phyloP scores from a whole-genome alignment of 108 stramenopile species.

The Mediolabrus comicus region DNA sequence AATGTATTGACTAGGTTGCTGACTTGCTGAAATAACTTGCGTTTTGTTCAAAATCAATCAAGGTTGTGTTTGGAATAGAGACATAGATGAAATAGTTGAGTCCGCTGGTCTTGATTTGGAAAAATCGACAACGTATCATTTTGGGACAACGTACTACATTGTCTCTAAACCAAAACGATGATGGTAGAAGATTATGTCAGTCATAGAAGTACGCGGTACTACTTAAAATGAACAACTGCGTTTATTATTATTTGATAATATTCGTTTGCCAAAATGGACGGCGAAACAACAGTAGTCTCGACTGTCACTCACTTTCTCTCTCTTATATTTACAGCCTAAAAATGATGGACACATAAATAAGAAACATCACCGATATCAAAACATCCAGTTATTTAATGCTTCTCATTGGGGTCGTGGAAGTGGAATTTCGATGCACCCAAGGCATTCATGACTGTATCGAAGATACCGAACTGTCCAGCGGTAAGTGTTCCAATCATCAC shows the following conservation, averaged over 20 bases:
- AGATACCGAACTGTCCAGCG: conserved; percentile 99
- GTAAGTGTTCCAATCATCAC: conserved; percentile 99
- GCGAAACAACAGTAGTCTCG: background rate
- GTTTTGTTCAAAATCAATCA: background rate
- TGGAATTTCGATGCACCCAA: conserved; percentile 97
- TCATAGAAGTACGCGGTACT: no score
- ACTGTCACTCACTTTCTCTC: conserved; percentile 1
- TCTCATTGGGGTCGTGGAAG: conserved; percentile 87
- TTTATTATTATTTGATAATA: background rate
- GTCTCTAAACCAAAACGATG: conserved; percentile 58
- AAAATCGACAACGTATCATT: conserved; percentile 67
- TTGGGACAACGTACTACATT: conserved; percentile 90
- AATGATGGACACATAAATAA: background rate
- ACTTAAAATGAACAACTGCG: background rate
- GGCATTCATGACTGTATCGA: conserved; percentile 95
- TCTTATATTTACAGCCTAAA: conserved; percentile 12
- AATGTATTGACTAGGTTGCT: no score
- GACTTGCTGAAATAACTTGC: background rate
- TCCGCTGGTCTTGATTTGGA: conserved; percentile 61
- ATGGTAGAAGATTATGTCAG: no score
- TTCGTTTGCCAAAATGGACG: background rate
- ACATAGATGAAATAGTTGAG: conserved; percentile 72
- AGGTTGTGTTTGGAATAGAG: conserved; percentile 88
- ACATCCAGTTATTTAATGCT: conserved; percentile 23
- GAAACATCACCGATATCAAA: conserved; percentile 1